Percentiles rank a stretch among this genome's conserved stretches.
Evolutionary conservation across 768 basidiomycete genomes (phyloP).

Genomic region (Cystofilobasidium capitatum): DNA sequence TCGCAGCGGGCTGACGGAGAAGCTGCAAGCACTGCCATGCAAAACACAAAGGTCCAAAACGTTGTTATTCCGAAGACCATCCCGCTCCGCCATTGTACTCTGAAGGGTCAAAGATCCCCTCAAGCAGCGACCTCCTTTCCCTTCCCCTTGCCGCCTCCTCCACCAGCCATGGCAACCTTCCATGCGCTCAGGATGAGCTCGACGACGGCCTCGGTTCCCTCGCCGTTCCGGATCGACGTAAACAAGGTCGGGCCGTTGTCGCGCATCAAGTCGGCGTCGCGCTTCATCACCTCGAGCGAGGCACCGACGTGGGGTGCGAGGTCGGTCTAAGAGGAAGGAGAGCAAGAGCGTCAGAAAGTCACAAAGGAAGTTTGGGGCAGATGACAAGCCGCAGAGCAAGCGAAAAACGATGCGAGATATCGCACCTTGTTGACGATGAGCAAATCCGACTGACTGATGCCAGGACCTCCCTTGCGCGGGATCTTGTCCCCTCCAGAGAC

Average conservation of each 20-base stretch:
- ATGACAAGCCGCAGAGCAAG: neutral
- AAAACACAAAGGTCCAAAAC: no score
- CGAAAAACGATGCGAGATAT: neutral
- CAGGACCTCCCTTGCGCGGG: slow-evolving; percentile 93
- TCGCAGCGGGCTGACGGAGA: no score
- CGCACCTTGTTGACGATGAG: slow-evolving; percentile 87
- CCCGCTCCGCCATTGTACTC: no score
- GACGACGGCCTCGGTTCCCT: slow-evolving; percentile 71
- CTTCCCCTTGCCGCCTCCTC: slow-evolving; percentile 30
- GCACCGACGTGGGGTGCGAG: slow-evolving; percentile 86
- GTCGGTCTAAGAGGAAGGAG: slow-evolving; percentile 57
- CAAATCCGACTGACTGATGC: slow-evolving; percentile 74
- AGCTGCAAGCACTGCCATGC: no score
- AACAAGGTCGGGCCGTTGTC: slow-evolving; percentile 91
- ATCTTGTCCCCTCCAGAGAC: slow-evolving; percentile 87
- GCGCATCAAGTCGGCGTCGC: slow-evolving; percentile 69
- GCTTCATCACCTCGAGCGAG: slow-evolving; percentile 85
- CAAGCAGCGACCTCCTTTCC: slow-evolving; percentile 19
- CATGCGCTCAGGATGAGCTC: slow-evolving; percentile 79
- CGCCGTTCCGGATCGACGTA: slow-evolving; percentile 65
- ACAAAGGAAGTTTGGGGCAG: neutral
- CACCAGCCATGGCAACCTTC: slow-evolving; percentile 44
- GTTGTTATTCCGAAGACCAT: no score
- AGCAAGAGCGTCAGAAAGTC: neutral
- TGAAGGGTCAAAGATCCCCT: no score